Evolutionary conservation across 257 asterid species (phyloP).

Genomic region (Euphrasia confusa): DNA sequence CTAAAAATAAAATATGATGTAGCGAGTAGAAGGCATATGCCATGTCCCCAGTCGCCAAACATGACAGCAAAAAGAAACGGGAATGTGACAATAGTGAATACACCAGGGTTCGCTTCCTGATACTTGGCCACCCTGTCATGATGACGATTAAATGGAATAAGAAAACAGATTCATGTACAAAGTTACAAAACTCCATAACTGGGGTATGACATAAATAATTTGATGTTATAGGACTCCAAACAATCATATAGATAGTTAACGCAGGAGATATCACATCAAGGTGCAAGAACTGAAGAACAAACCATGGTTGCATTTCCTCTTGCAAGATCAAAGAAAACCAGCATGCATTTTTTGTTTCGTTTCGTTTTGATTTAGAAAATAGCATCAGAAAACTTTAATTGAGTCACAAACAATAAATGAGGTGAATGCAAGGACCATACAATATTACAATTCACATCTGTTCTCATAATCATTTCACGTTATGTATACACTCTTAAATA

Average conservation of each 20-base stretch:
- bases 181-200: conserved; percentile 8
- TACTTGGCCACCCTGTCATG: conserved; percentile 89
- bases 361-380: not conserved
- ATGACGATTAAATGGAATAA: conserved; percentile 29
- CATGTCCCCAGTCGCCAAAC: conserved; percentile 99
- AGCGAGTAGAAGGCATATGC: conserved; percentile 86
- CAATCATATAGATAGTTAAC: not conserved
- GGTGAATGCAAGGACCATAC: conserved; percentile 6
- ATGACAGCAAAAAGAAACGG: conserved; percentile 98
- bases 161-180: conserved; percentile 2
- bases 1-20: conserved; percentile 58
- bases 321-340: not conserved
- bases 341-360: not conserved
- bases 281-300: not conserved
- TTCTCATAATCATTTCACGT: not conserved
- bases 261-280: not conserved
- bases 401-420: conserved; percentile 8
- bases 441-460: not conserved
- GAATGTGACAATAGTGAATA: conserved; percentile 90
- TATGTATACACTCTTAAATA: not conserved
- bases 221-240: not conserved
- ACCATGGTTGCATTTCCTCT: not conserved
- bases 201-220: not conserved
- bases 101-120: conserved; percentile 99
- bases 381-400: conserved; percentile 5